Evolutionary conservation across 2,329 filamentous ascomycete genomes (phyloP).

Genomic region (Pyrenophora teres): DNA sequence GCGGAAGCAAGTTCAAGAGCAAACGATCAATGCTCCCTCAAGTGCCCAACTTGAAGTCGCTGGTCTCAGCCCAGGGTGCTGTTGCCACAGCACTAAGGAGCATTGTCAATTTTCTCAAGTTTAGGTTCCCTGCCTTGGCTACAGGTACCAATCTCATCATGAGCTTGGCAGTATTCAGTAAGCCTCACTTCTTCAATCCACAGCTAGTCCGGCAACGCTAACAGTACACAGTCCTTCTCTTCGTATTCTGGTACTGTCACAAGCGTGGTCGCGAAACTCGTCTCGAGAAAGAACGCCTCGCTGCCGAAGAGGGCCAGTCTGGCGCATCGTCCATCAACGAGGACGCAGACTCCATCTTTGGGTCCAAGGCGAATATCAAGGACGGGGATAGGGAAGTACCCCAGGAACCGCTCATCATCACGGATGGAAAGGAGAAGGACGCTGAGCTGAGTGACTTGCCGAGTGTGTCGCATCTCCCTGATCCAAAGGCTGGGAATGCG

Average conservation of each 20-base stretch:
- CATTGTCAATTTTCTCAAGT: slow-evolving; percentile 87
- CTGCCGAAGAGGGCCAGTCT: slow-evolving; percentile 37
- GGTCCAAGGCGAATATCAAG: slow-evolving; percentile 24
- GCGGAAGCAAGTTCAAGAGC: slow-evolving; percentile 33
- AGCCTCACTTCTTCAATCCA: slow-evolving; percentile 48
- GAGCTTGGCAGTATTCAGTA: slow-evolving; percentile 85
- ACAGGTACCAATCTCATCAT: slow-evolving; percentile 85
- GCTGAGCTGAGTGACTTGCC: slow-evolving; percentile 41
- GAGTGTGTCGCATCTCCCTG: slow-evolving; percentile 44
- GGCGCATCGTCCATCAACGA: slow-evolving; percentile 37
- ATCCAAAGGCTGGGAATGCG: slow-evolving; percentile 31
- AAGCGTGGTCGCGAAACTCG: slow-evolving; percentile 89
- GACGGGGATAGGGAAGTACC: slow-evolving; percentile 17
- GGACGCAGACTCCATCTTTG: slow-evolving; percentile 39
- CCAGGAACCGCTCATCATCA: slow-evolving; percentile 30
- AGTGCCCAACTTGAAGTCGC: slow-evolving; percentile 73
- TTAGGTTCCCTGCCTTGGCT: slow-evolving; percentile 86
- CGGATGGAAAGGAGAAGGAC: slow-evolving; percentile 28
- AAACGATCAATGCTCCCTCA: slow-evolving; percentile 60
- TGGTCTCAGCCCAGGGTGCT: slow-evolving; percentile 86
- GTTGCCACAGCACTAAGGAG: slow-evolving; percentile 82
- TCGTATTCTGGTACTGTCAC: slow-evolving; percentile 97
- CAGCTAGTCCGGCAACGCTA: slow-evolving; percentile 16
- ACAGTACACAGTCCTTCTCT: slow-evolving; percentile 69
- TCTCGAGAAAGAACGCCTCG: slow-evolving; percentile 65